phyloP scores from a whole-genome alignment of 2,329 filamentous ascomycete species.

The Lachnellula suecica region DNA sequence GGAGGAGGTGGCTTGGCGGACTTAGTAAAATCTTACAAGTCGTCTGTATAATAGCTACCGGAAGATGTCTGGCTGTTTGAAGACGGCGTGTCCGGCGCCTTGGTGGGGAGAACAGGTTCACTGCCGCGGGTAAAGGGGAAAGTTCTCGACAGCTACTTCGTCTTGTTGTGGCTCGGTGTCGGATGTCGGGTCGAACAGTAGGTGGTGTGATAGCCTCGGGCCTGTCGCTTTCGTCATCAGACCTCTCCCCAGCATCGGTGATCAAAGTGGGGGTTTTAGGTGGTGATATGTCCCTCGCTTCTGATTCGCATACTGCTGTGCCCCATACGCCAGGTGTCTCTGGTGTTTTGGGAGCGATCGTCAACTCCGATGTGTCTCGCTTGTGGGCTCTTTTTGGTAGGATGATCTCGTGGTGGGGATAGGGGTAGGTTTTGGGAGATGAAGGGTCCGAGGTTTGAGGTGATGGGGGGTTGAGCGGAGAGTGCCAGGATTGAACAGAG shows the following conservation, averaged over 20 bases:
- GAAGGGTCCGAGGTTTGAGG: constrained; percentile 44
- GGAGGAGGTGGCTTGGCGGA: constrained; percentile 76
- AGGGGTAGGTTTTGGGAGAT: constrained; percentile 36
- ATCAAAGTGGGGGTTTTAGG: constrained; percentile 45
- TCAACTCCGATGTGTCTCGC: constrained; percentile 35
- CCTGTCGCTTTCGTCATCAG: constrained; percentile 40
- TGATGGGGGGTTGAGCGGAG: constrained; percentile 42
- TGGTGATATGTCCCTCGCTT: constrained; percentile 16
- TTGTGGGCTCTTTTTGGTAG: constrained; percentile 34
- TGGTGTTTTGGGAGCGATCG: constrained; percentile 25
- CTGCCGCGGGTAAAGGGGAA: constrained; percentile 67
- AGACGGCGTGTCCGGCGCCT: constrained; percentile 40
- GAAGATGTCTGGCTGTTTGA: constrained; percentile 50
- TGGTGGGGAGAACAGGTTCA: constrained; percentile 58
- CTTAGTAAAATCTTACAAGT: constrained; percentile 75
- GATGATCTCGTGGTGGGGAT: constrained; percentile 40
- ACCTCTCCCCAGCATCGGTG: constrained; percentile 39
- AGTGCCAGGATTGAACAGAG: constrained; percentile 52
- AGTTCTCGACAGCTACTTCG: constrained; percentile 55
- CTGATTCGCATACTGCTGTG: constrained; percentile 6
- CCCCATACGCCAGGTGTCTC: constrained; percentile 26
- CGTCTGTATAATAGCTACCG: constrained; percentile 69
- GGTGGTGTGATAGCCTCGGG: constrained; percentile 38
- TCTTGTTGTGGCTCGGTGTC: constrained; percentile 54
- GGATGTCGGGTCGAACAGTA: constrained; percentile 29